Evolutionary conservation across 257 asterid genomes (phyloP).

Genomic region (Anisodus tanguticus): DNA sequence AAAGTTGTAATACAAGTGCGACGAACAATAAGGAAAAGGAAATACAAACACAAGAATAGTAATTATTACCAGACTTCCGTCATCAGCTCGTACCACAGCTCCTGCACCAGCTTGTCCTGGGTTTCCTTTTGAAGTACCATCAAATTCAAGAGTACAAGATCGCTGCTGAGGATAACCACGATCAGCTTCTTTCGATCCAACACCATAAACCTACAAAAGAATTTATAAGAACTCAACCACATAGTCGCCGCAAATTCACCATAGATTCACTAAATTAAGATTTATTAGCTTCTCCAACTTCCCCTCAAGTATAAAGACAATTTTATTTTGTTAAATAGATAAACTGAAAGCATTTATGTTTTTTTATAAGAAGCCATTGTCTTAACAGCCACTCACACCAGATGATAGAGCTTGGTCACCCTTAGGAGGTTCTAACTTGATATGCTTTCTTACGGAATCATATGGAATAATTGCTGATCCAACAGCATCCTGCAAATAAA

Average conservation of each 20-base stretch:
- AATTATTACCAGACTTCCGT: conserved; percentile 37
- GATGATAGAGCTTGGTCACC: conserved; percentile 29
- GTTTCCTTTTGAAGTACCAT: conserved; percentile 38
- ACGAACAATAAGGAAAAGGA: conserved; percentile 19
- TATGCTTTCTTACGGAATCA: conserved; percentile 23
- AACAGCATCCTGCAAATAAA: conserved; percentile 29
- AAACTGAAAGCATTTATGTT: conserved; percentile 20
- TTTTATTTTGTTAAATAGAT: not conserved
- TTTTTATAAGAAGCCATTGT: not conserved
- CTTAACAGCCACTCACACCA: conserved; percentile 35
- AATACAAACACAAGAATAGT: not conserved
- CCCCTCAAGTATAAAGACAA: conserved; percentile 19
- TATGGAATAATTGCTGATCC: conserved; percentile 27
- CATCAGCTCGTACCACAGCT: conserved; percentile 40
- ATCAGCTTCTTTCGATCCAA: conserved; percentile 25
- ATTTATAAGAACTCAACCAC: conserved; percentile 11
- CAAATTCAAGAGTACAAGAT: conserved; percentile 40
- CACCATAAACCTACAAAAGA: conserved; percentile 23
- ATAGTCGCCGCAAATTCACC: conserved; percentile 13
- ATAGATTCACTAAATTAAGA: not conserved
- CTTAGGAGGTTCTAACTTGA: conserved; percentile 31
- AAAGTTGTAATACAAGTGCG: not conserved
- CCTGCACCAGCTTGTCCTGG: conserved; percentile 40
- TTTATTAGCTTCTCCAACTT: not conserved
- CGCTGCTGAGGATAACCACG: conserved; percentile 29